Base-by-base conservation (phyloP, 192 early-diverging fungal genomes). In the Entomortierella beljakovae region DNA sequence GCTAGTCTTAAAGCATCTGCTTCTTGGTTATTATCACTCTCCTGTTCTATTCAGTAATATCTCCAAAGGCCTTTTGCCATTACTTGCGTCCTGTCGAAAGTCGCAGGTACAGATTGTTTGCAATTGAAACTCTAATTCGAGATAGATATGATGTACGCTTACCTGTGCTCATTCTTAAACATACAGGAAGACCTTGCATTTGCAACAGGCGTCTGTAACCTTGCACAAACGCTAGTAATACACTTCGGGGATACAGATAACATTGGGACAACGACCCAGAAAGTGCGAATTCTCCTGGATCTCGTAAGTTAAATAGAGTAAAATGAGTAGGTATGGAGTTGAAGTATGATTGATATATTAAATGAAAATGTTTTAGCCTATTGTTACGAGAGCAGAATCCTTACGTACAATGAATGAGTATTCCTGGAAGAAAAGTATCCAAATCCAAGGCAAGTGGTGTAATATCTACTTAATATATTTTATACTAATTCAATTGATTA, bases 21-120 rank as follows among this genome's bases (percentile, higher is more conserved):
- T 84, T 22, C 59, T 82, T 29, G 80, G 83, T 22, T 84, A 84
- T 62, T 64, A 77, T 57, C 71, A 75, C n/a, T 71, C 83, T n/a
- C 64, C 68, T 22, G 46, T 68, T 2, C 53, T 81, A 6, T 84
- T 84, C 68, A 32, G 70, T 22, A 63, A 61, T 28, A 59, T 84
- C 5, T 33, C 59, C 16, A 35, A 66, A 28, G 73, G 61, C 6
- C 46, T 82, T 18, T 59, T 79, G 9, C 75, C 75, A 1, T 35
- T 79, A 11, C 40, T 79, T 2, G 56, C 55, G 15, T 32, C 32
- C 3, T 79, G 68, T 42, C 67, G 75, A 1, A 79, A 79, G 54
- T 37, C 71, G 0, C 56, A 55, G 25, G 75, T 79, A 65, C 9
- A 40, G 34, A 20, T 46, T 46, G 43, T 20, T 38, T 38, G 6